These are phyloP conservation scores for Vigna mungo DNA, from an alignment of 306 rosid species.

Conservation along the genomic window DNA sequence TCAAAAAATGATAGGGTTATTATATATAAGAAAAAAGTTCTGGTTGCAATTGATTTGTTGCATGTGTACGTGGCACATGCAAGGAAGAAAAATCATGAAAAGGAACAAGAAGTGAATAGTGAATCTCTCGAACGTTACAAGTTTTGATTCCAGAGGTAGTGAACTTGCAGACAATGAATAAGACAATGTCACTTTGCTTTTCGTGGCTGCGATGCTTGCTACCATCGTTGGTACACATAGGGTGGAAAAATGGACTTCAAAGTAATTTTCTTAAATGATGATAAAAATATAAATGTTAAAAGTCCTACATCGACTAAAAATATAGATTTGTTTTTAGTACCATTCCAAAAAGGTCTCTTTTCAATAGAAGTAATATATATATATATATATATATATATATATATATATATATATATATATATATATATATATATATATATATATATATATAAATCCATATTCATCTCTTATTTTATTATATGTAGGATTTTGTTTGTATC, in stretches of 20 bases:
- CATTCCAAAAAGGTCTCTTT: too few relatives aligned
- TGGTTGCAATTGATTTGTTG: conserved; percentile 13
- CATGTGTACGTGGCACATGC: neutral
- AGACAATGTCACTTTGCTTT: neutral
- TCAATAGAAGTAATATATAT: too few relatives aligned
- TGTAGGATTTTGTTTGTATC: too few relatives aligned
- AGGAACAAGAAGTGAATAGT: neutral
- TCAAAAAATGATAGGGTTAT: neutral
- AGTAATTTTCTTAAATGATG: too few relatives aligned
- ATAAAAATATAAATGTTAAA: too few relatives aligned
- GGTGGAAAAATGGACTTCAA: neutral
- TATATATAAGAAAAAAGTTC: neutral
- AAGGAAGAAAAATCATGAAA: neutral
- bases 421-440: too few relatives aligned
- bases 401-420: too few relatives aligned
- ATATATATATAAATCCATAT: too few relatives aligned
- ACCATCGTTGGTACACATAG: neutral
- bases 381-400: too few relatives aligned
- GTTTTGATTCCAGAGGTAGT: neutral
- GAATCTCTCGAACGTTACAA: neutral
- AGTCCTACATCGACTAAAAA: too few relatives aligned
- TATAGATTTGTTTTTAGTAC: too few relatives aligned
- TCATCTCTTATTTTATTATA: too few relatives aligned
- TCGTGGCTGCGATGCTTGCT: neutral
- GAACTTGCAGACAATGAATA: neutral